A percentile compares a stretch with the other conserved stretches of the same genome.
These are phyloP conservation scores for Acanthamoeba sp. DNA, from an alignment of 208 protist species.

Conservation along the genomic window DNA sequence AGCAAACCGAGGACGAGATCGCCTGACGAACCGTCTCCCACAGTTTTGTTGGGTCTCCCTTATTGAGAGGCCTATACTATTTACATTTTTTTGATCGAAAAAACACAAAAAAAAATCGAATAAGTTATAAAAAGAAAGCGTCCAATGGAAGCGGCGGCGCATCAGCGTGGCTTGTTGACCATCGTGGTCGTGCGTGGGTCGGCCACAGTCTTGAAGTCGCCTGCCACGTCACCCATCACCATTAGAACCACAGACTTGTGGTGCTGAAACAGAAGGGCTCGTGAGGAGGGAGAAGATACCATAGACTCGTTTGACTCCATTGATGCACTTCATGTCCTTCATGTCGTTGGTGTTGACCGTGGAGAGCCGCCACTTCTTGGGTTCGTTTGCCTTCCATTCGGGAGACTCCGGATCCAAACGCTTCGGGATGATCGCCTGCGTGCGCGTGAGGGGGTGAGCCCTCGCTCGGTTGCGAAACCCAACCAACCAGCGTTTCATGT, in stretches of 20 bases:
- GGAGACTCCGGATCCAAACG: conserved; percentile 36
- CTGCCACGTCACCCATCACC: too few relatives aligned
- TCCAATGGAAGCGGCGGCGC: background rate
- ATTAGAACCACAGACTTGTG: background rate
- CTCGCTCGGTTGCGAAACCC: too few relatives aligned
- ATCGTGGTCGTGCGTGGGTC: background rate
- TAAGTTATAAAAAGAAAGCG: background rate
- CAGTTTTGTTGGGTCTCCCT: background rate
- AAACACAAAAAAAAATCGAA: too few relatives aligned
- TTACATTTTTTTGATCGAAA: too few relatives aligned
- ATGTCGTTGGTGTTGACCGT: conserved; percentile 57
- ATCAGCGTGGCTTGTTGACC: background rate
- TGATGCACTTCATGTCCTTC: conserved; percentile 66
- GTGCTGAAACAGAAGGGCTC: background rate
- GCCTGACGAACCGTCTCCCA: background rate
- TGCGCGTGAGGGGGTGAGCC: too few relatives aligned
- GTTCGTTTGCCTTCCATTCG: conserved; percentile 38
- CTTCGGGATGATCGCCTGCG: conserved; percentile 42
- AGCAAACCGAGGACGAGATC: background rate
- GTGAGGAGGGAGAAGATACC: background rate
- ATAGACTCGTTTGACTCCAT: conserved; percentile 22
- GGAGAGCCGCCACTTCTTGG: conserved; percentile 54
- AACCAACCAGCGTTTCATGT: too few relatives aligned
- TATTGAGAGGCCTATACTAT: too few relatives aligned
- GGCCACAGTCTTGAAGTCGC: conserved; percentile 53